Percentiles rank a stretch among this genome's conserved stretches.
Conservation (phyloP, 768 basidiomycete genomes). For the Ramaria sp. region DNA sequence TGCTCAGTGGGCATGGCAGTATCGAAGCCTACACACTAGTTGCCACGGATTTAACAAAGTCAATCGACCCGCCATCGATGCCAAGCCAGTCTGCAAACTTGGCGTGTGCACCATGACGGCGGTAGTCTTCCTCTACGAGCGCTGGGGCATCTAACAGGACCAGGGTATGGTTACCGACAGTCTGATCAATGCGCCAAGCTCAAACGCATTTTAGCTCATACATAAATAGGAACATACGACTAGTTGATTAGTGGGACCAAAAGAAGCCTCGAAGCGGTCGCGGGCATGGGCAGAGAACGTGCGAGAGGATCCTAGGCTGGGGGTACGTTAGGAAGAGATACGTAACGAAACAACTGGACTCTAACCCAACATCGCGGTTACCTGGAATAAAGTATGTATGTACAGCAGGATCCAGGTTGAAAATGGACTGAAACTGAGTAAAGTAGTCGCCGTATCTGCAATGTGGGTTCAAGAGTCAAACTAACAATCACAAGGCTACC, state of each 20-base stretch:
- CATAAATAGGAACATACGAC: conserved; percentile 24
- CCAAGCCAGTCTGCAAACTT: conserved; percentile 41
- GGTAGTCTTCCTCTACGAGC: conserved; percentile 62
- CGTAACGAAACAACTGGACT: neutral
- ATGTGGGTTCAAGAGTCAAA: neutral
- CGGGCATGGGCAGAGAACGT: conserved; percentile 36
- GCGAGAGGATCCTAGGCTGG: conserved; percentile 36
- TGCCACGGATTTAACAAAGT: conserved; percentile 38
- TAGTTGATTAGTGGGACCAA: conserved; percentile 61
- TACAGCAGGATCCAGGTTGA: conserved; percentile 35
- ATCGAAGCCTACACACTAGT: conserved; percentile 29
- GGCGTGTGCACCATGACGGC: conserved; percentile 32
- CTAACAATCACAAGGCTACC: neutral
- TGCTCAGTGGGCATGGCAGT: conserved; percentile 5
- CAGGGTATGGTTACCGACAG: conserved; percentile 62
- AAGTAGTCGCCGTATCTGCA: conserved; percentile 67
- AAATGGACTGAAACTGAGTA: conserved; percentile 59
- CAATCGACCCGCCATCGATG: conserved; percentile 38
- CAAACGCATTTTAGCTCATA: neutral
- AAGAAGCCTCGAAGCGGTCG: conserved; percentile 60
- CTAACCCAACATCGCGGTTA: conserved; percentile 82
- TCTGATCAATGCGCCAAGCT: neutral
- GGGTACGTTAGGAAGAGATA: conserved; percentile 3
- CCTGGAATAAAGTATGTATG: conserved; percentile 73
- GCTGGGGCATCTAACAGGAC: conserved; percentile 65